A percentile compares a stretch with the other conserved stretches of the same genome.
These are phyloP conservation scores for Myxozyma vanderwaltii DNA, from an alignment of 805 yeast genomes.

Conservation along the genomic window DNA sequence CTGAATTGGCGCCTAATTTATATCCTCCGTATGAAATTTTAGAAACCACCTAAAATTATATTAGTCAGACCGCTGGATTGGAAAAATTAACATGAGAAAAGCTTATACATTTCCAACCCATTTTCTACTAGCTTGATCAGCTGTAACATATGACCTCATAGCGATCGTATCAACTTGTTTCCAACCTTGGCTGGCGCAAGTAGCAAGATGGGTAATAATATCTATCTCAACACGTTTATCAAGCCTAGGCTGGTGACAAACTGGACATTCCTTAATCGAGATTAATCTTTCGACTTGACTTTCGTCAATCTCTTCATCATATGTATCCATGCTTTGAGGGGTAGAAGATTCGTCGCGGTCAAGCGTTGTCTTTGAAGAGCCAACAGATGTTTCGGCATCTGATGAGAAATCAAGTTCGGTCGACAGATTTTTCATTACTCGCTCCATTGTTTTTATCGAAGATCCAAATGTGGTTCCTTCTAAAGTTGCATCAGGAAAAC, in stretches of 20 bases:
- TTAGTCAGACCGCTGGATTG: too few species aligned
- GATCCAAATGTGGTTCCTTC: not conserved
- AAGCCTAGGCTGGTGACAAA: conserved; percentile 66
- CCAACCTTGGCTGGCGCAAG: conserved; percentile 81
- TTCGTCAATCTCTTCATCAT: conserved; percentile 16
- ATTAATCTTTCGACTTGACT: conserved; percentile 50
- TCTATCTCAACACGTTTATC: conserved; percentile 60
- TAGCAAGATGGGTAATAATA: conserved; percentile 81
- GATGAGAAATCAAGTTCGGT: not conserved
- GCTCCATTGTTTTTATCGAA: not conserved
- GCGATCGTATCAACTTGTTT: conserved; percentile 64
- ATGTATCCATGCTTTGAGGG: not conserved
- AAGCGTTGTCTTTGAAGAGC: not conserved
- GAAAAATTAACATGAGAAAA: too few species aligned
- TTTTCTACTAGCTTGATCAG: conserved; percentile 78
- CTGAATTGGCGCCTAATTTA: conserved; percentile 83
- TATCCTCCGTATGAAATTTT: conserved; percentile 88
- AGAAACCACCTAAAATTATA: conserved; percentile 52
- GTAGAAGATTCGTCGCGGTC: not conserved
- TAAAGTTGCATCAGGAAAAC: not conserved
- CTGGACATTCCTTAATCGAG: conserved; percentile 73
- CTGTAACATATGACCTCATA: conserved; percentile 71
- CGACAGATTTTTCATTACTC: not conserved
- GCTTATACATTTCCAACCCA: conserved; percentile 70
- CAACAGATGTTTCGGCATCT: not conserved